phyloP scores from a whole-genome alignment of 345 rosid genomes.

The Corchorus olitorius region DNA sequence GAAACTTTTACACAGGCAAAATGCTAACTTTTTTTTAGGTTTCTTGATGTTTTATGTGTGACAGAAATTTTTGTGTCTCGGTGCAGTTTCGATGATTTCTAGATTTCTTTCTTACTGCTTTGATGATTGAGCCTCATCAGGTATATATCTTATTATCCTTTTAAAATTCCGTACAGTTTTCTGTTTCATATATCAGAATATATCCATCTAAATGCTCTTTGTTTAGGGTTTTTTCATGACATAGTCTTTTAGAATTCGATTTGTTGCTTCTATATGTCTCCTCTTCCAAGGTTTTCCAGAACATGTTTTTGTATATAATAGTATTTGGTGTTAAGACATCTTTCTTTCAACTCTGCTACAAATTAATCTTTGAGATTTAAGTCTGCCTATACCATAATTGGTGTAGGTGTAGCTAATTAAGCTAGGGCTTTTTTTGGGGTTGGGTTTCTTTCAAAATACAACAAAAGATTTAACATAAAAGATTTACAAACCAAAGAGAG shows the following conservation, averaged over 20 bases:
- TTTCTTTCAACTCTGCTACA: not conserved
- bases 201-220: not conserved
- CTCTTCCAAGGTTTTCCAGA: not conserved
- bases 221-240: slow-evolving; percentile 21
- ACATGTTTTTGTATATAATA: not conserved
- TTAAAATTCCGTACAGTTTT: slow-evolving; percentile 10
- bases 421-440: slow-evolving; percentile 19
- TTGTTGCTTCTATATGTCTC: not conserved
- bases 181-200: not conserved
- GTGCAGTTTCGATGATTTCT: slow-evolving; percentile 41
- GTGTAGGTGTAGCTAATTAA: slow-evolving; percentile 9
- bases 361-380: not conserved
- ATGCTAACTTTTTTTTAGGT: slow-evolving; percentile 4
- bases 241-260: not conserved
- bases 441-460: slow-evolving; percentile 1
- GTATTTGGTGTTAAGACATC: not conserved
- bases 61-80: slow-evolving; percentile 39
- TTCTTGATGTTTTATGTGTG: slow-evolving; percentile 27
- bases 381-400: not conserved
- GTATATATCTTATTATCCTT: slow-evolving; percentile 17
- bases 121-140: slow-evolving; percentile 36
- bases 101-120: slow-evolving; percentile 29
- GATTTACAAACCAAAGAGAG: not conserved
- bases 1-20: slow-evolving; percentile 8
- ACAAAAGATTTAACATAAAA: not conserved